Evolutionary conservation across 208 protist genomes (phyloP).

Genomic region (Angomonas ambiguus): DNA sequence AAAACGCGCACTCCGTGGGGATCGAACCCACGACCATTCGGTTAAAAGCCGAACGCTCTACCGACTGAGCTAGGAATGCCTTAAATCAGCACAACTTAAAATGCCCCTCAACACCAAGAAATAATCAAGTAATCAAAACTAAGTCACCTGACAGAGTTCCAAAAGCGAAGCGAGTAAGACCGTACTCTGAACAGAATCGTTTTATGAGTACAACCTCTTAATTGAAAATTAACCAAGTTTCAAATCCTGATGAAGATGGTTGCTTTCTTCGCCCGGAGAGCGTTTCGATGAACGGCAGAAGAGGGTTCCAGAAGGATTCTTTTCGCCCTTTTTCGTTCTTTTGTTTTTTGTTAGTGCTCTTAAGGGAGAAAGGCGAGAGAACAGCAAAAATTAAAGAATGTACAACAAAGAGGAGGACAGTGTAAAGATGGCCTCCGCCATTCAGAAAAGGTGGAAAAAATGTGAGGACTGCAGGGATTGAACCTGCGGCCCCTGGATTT

Average conservation of each 20-base stretch:
- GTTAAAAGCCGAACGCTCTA: constrained; percentile 95
- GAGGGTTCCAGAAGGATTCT: constrained; percentile 54
- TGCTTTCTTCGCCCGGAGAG: constrained; percentile 65
- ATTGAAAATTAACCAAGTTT: constrained; percentile 68
- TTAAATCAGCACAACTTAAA: not conserved
- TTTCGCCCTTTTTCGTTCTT: not conserved
- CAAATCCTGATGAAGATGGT: constrained; percentile 78
- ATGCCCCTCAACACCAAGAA: not conserved
- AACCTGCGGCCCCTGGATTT: constrained; percentile 58
- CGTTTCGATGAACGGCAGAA: constrained; percentile 67
- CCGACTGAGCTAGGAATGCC: constrained; percentile 91
- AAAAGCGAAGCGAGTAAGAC: constrained; percentile 25
- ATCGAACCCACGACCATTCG: constrained; percentile 95
- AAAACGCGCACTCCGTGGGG: constrained; percentile 43
- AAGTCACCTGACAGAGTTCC: not conserved
- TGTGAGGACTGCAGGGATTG: constrained; percentile 33
- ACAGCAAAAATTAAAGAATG: no score
- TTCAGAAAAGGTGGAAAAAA: constrained; percentile 18
- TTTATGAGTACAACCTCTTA: constrained; percentile 86
- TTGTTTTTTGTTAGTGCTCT: no score
- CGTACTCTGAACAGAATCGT: constrained; percentile 84
- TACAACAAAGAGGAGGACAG: no score
- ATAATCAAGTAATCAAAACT: not conserved
- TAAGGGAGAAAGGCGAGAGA: no score
- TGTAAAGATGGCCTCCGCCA: no score